Conservation (phyloP, 2,329 filamentous ascomycete genomes). For the Fusarium fracticaudum region DNA sequence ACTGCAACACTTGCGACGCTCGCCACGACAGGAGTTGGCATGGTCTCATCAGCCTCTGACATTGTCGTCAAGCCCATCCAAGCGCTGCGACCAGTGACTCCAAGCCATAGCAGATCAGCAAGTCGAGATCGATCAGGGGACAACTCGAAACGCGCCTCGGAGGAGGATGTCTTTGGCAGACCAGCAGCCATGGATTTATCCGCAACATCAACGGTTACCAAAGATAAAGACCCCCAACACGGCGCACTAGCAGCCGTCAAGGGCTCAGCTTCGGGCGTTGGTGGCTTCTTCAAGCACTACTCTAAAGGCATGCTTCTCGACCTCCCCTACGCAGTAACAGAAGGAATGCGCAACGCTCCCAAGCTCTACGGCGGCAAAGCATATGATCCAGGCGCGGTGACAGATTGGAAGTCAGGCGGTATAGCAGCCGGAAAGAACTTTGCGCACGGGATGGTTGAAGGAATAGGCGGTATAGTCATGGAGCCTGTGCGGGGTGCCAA, state of each 20-base stretch:
- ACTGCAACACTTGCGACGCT: constrained; percentile 16
- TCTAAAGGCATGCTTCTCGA: constrained; percentile 10
- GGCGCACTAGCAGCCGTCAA: constrained; percentile 21
- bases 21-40: not conserved
- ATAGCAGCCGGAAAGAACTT: constrained; percentile 7
- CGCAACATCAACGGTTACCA: not conserved
- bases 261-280: not conserved
- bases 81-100: not conserved
- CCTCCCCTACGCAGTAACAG: constrained; percentile 30
- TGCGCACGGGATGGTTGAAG: constrained; percentile 18
- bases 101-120: fast-evolving
- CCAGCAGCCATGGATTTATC: not conserved
- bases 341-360: constrained; percentile 31
- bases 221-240: not conserved
- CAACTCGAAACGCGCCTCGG: fast-evolving
- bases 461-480: not conserved
- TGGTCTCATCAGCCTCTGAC: constrained; percentile 18
- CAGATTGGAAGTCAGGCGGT: constrained; percentile 18
- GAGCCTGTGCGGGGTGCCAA: constrained; percentile 5
- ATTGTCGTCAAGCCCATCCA: constrained; percentile 26
- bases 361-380: constrained; percentile 17
- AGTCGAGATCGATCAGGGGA: not conserved
- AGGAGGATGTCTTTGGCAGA: not conserved
- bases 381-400: constrained; percentile 7
- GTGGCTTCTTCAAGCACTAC: constrained; percentile 33